Base-by-base conservation (phyloP, 768 basidiomycete genomes). In the Amanita jacksonii region DNA sequence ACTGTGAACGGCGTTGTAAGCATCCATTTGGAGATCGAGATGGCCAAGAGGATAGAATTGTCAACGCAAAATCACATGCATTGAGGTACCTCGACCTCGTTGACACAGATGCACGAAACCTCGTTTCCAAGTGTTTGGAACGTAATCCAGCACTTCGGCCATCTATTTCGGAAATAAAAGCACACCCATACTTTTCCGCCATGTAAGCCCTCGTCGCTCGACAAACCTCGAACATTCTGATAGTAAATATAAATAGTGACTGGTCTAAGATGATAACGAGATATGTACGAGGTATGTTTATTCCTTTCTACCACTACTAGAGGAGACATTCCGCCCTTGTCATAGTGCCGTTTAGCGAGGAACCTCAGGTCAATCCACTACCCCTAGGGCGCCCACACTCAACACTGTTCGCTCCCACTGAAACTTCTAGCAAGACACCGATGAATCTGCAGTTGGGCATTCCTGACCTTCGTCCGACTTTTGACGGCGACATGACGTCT, bases 101-200 rank as follows among this genome's bases (percentile, higher is more conserved):
- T 38, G 34, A 41, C 20, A 10, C 41, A 39, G 24, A 42, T 49
- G 36, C 19, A 31, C 13, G 38, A 7, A 28, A 45, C 28, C 44
- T 45, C 4, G 44, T 41, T 34, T 32, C 10, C 12, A 54, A 79
- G 77, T 79, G 77, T 47, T 54, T 79, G 13, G 70, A 79, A 57
- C 67, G 72, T 18, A 79, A 81, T 54, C 69, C 79, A 10, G 56
- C 61, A 3, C 51, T 73, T 19, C 71, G 77, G 27, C 54, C 64
- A 40, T 59, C 57, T 43, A 64, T 70, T 34, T 48, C 59, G 13
- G 56, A 61, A 10, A 65, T 77, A 35, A 72, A 63, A 52, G 54
- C 51, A 8, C 77, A 81, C 54, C 45, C 54, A 10, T 79, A 74
- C 53, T 79, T 81, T 50, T 50, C 57, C 6, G 53, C 57, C 3